Conservation (phyloP, 768 basidiomycete species). For the Rhizopogon vesiculosus region DNA sequence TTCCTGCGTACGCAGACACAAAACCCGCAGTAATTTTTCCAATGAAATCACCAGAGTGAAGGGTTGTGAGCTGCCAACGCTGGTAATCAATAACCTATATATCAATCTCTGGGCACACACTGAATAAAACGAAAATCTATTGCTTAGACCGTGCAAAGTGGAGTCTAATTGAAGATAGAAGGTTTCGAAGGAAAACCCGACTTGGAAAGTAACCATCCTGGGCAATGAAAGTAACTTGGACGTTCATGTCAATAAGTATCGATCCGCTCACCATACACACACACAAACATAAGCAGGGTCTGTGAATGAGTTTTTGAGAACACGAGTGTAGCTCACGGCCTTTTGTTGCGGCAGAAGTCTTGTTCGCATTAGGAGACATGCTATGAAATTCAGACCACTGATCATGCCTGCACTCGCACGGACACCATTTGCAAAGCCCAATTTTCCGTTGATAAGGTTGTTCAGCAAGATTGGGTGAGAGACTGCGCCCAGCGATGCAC, state of each 20-base stretch:
- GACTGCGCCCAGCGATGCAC: constrained; percentile 27
- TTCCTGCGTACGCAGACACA: constrained; percentile 35
- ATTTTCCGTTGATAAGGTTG: constrained; percentile 9
- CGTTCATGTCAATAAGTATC: constrained; percentile 2
- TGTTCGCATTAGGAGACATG: constrained; percentile 32
- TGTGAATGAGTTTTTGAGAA: constrained; percentile 11
- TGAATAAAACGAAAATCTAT: constrained; percentile 51
- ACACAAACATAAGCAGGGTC: constrained; percentile 22
- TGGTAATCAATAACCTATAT: not conserved
- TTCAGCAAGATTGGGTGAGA: constrained; percentile 26
- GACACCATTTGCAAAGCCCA: constrained; percentile 39
- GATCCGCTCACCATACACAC: constrained; percentile 14
- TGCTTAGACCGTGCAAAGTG: constrained; percentile 39
- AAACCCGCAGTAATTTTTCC: constrained; percentile 34
- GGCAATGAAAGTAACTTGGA: not conserved
- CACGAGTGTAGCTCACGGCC: constrained; percentile 10
- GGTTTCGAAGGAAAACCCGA: constrained; percentile 43
- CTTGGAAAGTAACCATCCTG: constrained; percentile 19
- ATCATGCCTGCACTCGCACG: constrained; percentile 40
- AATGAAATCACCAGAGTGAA: constrained; percentile 31
- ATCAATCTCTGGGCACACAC: constrained; percentile 26
- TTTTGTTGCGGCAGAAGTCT: constrained; percentile 26
- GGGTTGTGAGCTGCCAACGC: constrained; percentile 28
- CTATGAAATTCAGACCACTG: constrained; percentile 31
- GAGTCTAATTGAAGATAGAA: constrained; percentile 59